Conservation (phyloP, 2,329 filamentous ascomycete genomes). For the Arthrinium phaeospermum region DNA sequence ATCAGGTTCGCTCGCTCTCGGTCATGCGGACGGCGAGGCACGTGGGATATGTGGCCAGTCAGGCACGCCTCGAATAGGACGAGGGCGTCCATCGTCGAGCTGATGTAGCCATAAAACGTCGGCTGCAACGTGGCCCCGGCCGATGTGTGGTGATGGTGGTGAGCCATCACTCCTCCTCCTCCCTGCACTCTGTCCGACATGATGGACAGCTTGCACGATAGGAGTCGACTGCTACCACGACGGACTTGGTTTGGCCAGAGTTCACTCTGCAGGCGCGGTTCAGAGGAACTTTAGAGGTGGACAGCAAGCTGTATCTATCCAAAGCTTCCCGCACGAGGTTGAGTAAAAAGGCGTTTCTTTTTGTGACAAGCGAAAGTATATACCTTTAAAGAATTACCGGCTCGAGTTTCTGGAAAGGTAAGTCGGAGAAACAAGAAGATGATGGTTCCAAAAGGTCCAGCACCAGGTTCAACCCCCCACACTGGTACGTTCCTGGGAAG, state of each 20-base stretch:
- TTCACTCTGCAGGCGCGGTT: conserved; percentile 17
- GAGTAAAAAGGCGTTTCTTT: conserved; percentile 9
- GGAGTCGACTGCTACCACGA: background rate
- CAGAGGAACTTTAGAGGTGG: conserved; percentile 20
- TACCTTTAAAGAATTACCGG: conserved; percentile 24
- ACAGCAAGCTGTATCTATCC: conserved; percentile 28
- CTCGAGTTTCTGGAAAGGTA: conserved; percentile 20
- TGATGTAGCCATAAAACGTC: conserved; percentile 71
- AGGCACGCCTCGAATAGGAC: conserved; percentile 82
- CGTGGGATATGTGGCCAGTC: conserved; percentile 72
- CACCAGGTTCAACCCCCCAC: conserved; percentile 16
- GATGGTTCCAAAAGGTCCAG: conserved; percentile 9
- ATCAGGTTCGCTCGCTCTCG: conserved; percentile 80
- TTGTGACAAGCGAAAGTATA: conserved; percentile 25
- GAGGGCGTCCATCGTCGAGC: conserved; percentile 76
- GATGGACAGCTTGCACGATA: conserved; percentile 18
- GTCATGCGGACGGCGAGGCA: conserved; percentile 85
- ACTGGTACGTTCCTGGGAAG: conserved; percentile 18
- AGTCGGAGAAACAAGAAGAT: conserved; percentile 2
- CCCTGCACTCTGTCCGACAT: conserved; percentile 34
- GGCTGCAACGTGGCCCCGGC: conserved; percentile 55
- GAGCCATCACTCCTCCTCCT: conserved; percentile 3
- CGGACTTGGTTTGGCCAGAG: conserved; percentile 16
- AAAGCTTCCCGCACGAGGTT: conserved; percentile 26
- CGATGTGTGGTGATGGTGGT: conserved; percentile 24